Evolutionary conservation across 768 basidiomycete genomes (phyloP), one percentile per base, ranked within the genome.

Genomic region (Mrakia blollopis): DNA sequence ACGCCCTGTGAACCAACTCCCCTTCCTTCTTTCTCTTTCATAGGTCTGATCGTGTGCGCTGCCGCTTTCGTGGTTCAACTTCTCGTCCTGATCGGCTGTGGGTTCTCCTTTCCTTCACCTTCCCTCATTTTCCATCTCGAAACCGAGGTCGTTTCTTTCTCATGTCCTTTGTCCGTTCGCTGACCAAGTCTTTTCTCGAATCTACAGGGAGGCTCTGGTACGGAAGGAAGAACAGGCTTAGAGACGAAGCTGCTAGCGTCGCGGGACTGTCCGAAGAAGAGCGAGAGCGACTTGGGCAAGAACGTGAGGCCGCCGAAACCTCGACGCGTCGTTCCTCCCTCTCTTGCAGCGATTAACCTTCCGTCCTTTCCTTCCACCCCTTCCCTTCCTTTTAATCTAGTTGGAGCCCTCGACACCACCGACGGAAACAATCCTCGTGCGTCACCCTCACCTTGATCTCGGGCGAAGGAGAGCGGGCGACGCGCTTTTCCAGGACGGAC

Each of bases 31-130:
- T 10, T 25, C 52, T 25, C n/a, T 25, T 5, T 18, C 32, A 5
- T 54, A 44, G 70, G 70, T 30, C 70, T 72, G 57, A 61, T 39
- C 37, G 72, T 60, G 30, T 74, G 73, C 62, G 62, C 60, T 44
- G 16, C 28, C 73, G 50, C 60, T 57, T 74, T 63, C 61, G 39
- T 28, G 0, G 60, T 50, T 28, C 39, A 74, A 47, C 18, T 47
- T 16, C 11, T 74, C 62, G 57, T 74, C 61, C 47, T 74, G 30
- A 11, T 28, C 41, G 4, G 21, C n/a, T 74, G 73, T 60, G 28
- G 41, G 44, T 47, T n/a, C 54, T 57, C 54, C 1, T 11, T 4
- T 23, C 23, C 23, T n/a, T n/a, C 2, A n/a, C n/a, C 23, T 6
- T 57, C 23, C 54, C n/a, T 25, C 11, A 6, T 57, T n/a, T 5